phyloP scores from a whole-genome alignment of 2,329 filamentous ascomycete species.

The Paradendryphiella salina region DNA sequence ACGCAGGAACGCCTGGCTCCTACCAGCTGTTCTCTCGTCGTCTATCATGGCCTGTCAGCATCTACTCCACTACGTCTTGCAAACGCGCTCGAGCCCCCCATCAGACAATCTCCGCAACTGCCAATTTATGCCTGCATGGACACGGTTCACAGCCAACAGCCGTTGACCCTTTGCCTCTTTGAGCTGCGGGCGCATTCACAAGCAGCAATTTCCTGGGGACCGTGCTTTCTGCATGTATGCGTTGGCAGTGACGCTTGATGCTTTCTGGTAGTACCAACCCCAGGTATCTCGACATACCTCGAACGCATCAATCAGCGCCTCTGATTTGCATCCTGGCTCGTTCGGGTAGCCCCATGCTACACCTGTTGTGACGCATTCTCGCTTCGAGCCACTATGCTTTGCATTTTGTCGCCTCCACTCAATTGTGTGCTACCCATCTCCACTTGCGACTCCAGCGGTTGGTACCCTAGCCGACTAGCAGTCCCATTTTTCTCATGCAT shows the following conservation, averaged over 20 bases:
- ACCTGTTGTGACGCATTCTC: slow-evolving; percentile 40
- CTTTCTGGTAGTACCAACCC: slow-evolving; percentile 44
- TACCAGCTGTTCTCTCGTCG: slow-evolving; percentile 19
- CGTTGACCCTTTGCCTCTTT: slow-evolving; percentile 44
- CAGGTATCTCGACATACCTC: slow-evolving; percentile 40
- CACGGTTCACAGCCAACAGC: slow-evolving; percentile 40
- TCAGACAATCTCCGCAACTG: slow-evolving; percentile 35
- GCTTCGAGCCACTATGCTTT: slow-evolving; percentile 42
- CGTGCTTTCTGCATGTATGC: slow-evolving; percentile 45
- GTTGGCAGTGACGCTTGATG: slow-evolving; percentile 24
- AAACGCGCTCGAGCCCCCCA: slow-evolving; percentile 28
- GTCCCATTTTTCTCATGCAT: slow-evolving; percentile 34
- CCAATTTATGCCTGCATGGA: slow-evolving; percentile 41
- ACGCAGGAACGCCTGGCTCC: slow-evolving; percentile 32
- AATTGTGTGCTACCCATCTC: slow-evolving; percentile 43
- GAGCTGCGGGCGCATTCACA: slow-evolving; percentile 36
- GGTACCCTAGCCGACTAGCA: slow-evolving; percentile 29
- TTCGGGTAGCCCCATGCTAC: slow-evolving; percentile 40
- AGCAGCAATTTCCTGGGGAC: slow-evolving; percentile 39
- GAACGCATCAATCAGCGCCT: slow-evolving; percentile 43
- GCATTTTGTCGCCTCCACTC: slow-evolving; percentile 38
- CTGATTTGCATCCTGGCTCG: slow-evolving; percentile 25
- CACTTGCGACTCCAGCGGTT: slow-evolving; percentile 45
- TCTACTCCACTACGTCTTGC: slow-evolving; percentile 20
- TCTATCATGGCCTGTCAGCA: slow-evolving; percentile 29